Evolutionary conservation across 306 rosid genomes (phyloP).

Genomic region (Bauhinia variegata): DNA sequence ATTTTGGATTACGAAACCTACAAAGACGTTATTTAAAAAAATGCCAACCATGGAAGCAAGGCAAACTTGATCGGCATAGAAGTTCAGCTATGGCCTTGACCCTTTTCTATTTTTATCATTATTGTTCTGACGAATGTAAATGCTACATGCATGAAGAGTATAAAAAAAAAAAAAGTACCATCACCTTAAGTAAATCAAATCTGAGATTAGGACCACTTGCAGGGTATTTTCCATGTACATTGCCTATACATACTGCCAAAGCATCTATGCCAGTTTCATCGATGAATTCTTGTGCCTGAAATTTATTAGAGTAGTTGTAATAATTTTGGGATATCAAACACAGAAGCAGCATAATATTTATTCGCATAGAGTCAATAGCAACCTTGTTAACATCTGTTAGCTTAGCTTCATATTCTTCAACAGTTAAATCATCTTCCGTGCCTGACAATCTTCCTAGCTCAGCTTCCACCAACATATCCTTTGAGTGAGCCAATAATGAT

Average conservation of each 20-base stretch:
- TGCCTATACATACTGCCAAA: conserved; percentile 97
- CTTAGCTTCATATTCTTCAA: conserved; percentile 89
- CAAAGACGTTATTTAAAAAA: no score
- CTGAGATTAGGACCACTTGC: conserved; percentile 87
- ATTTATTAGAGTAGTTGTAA: conserved; percentile 28
- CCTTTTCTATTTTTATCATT: not conserved
- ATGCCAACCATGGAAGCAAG: no score
- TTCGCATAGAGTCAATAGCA: conserved; percentile 28
- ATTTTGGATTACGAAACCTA: no score
- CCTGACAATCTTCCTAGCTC: conserved; percentile 96
- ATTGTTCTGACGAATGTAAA: not conserved
- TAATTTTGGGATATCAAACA: conserved; percentile 20
- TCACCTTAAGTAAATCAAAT: conserved; percentile 91
- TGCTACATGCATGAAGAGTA: conserved; percentile 7
- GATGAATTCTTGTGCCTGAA: conserved; percentile 89
- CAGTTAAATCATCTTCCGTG: conserved; percentile 92
- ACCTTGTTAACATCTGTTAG: conserved; percentile 84
- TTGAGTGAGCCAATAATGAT: conserved; percentile 74
- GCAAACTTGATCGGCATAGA: not conserved
- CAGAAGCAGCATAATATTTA: conserved; percentile 17
- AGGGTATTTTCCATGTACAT: conserved; percentile 93
- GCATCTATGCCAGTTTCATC: conserved; percentile 92
- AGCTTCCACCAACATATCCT: conserved; percentile 85
- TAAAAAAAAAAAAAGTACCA: conserved; percentile 17
- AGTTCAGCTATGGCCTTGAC: conserved; percentile 6